Percentiles rank a stretch among this genome's conserved stretches.
phyloP scores from a whole-genome alignment of 768 basidiomycete species.

The Lyophyllum semitale region DNA sequence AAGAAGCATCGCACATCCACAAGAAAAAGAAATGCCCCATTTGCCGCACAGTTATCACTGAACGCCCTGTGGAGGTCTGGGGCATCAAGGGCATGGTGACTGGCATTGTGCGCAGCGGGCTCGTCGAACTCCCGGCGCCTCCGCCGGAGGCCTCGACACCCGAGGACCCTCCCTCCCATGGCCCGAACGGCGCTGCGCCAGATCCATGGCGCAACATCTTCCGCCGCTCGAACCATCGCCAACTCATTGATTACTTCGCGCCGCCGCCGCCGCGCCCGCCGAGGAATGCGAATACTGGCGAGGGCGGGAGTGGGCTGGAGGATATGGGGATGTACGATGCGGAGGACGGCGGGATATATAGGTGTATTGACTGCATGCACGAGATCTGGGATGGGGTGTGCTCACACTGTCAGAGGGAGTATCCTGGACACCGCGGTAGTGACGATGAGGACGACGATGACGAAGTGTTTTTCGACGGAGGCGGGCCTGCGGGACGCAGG shows the following conservation, averaged over 20 bases:
- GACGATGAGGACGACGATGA: constrained; percentile 42
- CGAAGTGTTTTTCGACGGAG: constrained; percentile 28
- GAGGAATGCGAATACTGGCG: constrained; percentile 22
- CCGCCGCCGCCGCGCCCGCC: constrained; percentile 19
- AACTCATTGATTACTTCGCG: constrained; percentile 11
- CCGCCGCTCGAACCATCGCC: constrained; percentile 28
- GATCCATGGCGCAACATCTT: constrained; percentile 77
- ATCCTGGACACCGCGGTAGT: constrained; percentile 51
- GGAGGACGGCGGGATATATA: constrained; percentile 77
- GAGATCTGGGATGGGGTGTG: constrained; percentile 77
- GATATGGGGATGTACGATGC: constrained; percentile 67
- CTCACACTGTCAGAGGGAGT: constrained; percentile 58
- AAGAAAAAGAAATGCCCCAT: constrained; percentile 73
- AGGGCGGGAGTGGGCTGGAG: constrained; percentile 30
- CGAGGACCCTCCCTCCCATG: constrained; percentile 20
- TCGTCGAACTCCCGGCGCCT: constrained; percentile 37
- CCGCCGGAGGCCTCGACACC: constrained; percentile 11
- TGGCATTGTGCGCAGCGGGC: constrained; percentile 52
- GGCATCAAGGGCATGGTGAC: constrained; percentile 66
- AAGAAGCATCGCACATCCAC: constrained; percentile 41
- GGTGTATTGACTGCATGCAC: constrained; percentile 76
- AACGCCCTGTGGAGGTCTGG: constrained; percentile 73
- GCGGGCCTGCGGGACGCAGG: background rate
- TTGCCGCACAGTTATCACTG: constrained; percentile 61
- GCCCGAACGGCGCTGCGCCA: constrained; percentile 21